Conservation (phyloP, 1,284 basidiomycete species). For the Tylopilus sp. region DNA sequence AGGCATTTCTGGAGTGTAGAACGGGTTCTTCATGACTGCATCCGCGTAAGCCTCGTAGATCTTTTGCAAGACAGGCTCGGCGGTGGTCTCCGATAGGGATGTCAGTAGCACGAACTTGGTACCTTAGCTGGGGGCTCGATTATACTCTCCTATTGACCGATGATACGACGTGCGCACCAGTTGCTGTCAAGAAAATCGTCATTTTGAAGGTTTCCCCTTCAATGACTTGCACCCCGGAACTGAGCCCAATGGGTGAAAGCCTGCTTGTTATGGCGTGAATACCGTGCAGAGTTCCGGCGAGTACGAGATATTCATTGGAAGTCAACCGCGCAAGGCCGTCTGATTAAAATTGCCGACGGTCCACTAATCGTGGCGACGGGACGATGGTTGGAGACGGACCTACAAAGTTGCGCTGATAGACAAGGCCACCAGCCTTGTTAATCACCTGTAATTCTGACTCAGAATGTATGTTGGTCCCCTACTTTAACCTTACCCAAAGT, state of each 20-base stretch:
- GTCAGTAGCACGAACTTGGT: slow-evolving; percentile 97
- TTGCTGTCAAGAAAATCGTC: slow-evolving; percentile 84
- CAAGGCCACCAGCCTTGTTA: slow-evolving; percentile 96
- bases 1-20: slow-evolving; percentile 98
- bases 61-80: slow-evolving; percentile 71
- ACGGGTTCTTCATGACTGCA: slow-evolving; percentile 98
- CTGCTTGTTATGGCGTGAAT: slow-evolving; percentile 97
- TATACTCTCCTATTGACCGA: background rate
- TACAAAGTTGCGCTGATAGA: slow-evolving; percentile 89
- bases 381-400: slow-evolving; percentile 43
- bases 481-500: slow-evolving; percentile 60
- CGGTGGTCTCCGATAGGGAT: slow-evolving; percentile 67
- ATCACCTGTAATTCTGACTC: slow-evolving; percentile 62
- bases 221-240: slow-evolving; percentile 87
- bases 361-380: slow-evolving; percentile 5
- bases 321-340: slow-evolving; percentile 83
- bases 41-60: slow-evolving; percentile 91
- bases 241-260: slow-evolving; percentile 76
- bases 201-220: slow-evolving; percentile 94
- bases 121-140: slow-evolving; percentile 47
- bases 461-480: slow-evolving; percentile 1
- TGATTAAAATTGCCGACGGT: slow-evolving; percentile 32
- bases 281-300: slow-evolving; percentile 95
- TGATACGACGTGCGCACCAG: slow-evolving; percentile 56
- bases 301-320: slow-evolving; percentile 96